A percentile compares a stretch with the other conserved stretches of the same genome.
Evolutionary conservation across 805 yeast species (phyloP).

Genomic region (Saccharomycopsis lassenensis): DNA sequence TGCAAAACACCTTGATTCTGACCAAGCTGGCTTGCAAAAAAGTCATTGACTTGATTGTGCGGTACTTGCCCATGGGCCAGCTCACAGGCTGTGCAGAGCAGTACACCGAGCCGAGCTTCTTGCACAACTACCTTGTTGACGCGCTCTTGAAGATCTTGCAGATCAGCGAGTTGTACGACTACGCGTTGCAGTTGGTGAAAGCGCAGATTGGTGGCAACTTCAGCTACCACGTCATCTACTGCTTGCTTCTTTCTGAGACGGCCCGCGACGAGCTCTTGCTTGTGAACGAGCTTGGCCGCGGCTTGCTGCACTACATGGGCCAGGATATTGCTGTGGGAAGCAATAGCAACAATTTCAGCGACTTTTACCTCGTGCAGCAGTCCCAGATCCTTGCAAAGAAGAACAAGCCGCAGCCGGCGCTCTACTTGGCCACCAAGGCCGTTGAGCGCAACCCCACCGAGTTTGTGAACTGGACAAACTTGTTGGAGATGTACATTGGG

Average conservation of each 20-base stretch:
- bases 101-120: conserved; percentile 26
- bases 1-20: conserved; percentile 35
- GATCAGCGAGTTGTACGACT: conserved; percentile 29
- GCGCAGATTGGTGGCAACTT: conserved; percentile 11
- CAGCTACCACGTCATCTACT: conserved; percentile 13
- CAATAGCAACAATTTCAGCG: conserved; percentile 14
- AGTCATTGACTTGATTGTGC: conserved; percentile 29
- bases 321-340: neutral
- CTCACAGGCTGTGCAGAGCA: conserved; percentile 33
- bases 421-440: conserved; percentile 46
- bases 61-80: conserved; percentile 36
- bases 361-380: conserved; percentile 31
- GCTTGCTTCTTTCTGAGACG: conserved; percentile 5
- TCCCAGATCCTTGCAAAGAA: conserved; percentile 51
- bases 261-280: conserved; percentile 11
- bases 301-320: neutral
- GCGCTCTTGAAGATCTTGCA: conserved; percentile 32
- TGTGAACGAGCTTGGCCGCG: conserved; percentile 15
- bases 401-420: conserved; percentile 42
- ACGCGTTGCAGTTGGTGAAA: conserved; percentile 31
- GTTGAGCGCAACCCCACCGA: conserved; percentile 66
- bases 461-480: conserved; percentile 58
- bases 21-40: conserved; percentile 27
- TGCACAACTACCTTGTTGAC: conserved; percentile 45
- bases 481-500: conserved; percentile 51